Conservation (phyloP, 2,329 filamentous ascomycete genomes). For the Fusarium anguioides region DNA sequence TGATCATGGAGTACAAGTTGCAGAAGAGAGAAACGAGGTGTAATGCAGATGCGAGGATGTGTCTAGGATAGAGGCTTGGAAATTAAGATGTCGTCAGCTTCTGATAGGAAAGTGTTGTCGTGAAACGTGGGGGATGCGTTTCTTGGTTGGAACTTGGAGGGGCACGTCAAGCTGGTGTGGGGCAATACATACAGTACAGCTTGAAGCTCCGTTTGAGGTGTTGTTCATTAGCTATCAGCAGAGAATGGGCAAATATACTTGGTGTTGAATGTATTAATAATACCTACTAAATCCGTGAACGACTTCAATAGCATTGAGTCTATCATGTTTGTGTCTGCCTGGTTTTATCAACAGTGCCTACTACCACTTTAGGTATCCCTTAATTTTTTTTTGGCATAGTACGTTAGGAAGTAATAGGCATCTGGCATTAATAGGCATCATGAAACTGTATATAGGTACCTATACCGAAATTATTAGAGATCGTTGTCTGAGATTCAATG, state of each 20-base stretch:
- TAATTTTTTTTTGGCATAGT: too few species aligned
- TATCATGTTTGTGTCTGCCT: too few species aligned
- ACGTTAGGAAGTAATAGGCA: neutral
- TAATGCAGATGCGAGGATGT: slow-evolving; percentile 15
- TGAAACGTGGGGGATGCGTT: slow-evolving; percentile 28
- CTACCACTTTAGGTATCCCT: neutral
- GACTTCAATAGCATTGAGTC: neutral
- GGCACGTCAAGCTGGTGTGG: slow-evolving; percentile 33
- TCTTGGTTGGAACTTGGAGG: slow-evolving; percentile 22
- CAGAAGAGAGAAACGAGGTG: neutral
- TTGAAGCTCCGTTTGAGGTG: slow-evolving; percentile 11
- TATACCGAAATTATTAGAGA: neutral
- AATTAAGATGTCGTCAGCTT: slow-evolving; percentile 25
- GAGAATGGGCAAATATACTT: neutral
- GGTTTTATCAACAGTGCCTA: neutral
- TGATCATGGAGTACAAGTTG: neutral
- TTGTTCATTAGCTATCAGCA: neutral
- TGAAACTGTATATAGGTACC: too few species aligned
- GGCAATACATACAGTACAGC: slow-evolving; percentile 14
- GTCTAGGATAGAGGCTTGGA: neutral
- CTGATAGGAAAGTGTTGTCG: slow-evolving; percentile 18
- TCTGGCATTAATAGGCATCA: too few species aligned
- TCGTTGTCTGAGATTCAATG: neutral
- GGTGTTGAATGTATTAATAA: neutral
- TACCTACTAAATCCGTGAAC: neutral